Percentiles rank a stretch among this genome's conserved stretches.
These are phyloP conservation scores for Nothomitra cinnamomea DNA, from an alignment of 2,329 filamentous ascomycete species.

Conservation along the genomic window DNA sequence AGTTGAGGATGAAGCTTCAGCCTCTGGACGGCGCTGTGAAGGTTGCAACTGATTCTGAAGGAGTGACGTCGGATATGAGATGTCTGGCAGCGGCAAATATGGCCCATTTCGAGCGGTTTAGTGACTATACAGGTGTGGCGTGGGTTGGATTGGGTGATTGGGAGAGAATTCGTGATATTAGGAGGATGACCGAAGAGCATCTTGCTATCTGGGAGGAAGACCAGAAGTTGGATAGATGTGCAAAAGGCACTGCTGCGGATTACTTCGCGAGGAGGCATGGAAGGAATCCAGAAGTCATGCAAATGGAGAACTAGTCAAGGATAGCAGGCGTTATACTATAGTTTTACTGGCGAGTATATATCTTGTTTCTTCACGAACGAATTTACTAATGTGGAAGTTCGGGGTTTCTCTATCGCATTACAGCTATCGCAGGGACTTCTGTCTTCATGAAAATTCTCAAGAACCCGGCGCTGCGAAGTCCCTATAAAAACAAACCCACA, in stretches of 20 bases:
- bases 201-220: neutral
- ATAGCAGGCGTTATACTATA: no score
- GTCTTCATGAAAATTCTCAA: no score
- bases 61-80: neutral
- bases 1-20: neutral
- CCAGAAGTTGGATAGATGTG: neutral
- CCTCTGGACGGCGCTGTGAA: neutral
- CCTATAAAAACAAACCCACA: no score
- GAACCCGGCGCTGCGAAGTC: no score
- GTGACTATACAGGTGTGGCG: neutral
- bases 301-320: no score
- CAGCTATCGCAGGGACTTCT: no score
- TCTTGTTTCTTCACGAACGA: no score
- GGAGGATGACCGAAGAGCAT: neutral
- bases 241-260: neutral
- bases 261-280: no score
- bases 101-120: neutral
- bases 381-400: no score
- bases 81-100: neutral
- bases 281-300: no score
- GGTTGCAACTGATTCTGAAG: neutral
- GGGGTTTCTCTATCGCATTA: no score
- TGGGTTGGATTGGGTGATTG: neutral
- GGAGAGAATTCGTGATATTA: neutral
- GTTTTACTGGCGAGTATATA: no score